Evolutionary conservation across 768 basidiomycete genomes (phyloP).

Genomic region (Boletus tylopilopsis): DNA sequence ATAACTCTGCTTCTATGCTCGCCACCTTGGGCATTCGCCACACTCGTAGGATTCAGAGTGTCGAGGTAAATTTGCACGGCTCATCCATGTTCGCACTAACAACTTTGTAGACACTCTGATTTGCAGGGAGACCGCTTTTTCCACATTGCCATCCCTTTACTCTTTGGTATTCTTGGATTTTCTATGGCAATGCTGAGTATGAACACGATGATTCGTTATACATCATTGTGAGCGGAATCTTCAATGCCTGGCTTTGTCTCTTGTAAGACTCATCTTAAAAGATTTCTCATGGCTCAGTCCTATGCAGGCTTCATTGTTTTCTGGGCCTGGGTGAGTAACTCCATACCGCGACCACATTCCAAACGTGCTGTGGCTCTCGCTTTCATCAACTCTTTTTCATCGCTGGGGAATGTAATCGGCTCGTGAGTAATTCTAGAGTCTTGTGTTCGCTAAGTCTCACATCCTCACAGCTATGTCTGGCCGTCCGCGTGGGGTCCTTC

Average conservation of each 20-base stretch:
- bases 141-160: conserved; percentile 54
- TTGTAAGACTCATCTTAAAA: conserved; percentile 25
- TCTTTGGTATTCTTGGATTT: conserved; percentile 65
- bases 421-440: conserved; percentile 47
- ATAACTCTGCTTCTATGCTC: conserved; percentile 71
- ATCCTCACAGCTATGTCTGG: conserved; percentile 54
- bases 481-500: conserved; percentile 65
- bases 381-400: conserved; percentile 75
- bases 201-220: conserved; percentile 59
- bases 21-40: conserved; percentile 62
- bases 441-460: conserved; percentile 5
- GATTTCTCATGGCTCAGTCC: conserved; percentile 75
- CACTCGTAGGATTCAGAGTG: conserved; percentile 49
- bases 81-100: not conserved
- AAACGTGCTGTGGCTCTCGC: conserved; percentile 89
- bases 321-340: conserved; percentile 49
- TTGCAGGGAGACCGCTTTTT: conserved; percentile 63
- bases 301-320: conserved; percentile 72
- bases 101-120: conserved; percentile 60
- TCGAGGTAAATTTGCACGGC: conserved; percentile 39
- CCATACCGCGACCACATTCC: conserved; percentile 74
- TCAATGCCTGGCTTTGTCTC: not conserved
- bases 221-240: conserved; percentile 48
- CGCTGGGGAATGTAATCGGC: conserved; percentile 81
- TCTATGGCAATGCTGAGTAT: conserved; percentile 60